Evolutionary conservation across 768 basidiomycete species (phyloP).

Genomic region (Tricholoma hemisulphureum): DNA sequence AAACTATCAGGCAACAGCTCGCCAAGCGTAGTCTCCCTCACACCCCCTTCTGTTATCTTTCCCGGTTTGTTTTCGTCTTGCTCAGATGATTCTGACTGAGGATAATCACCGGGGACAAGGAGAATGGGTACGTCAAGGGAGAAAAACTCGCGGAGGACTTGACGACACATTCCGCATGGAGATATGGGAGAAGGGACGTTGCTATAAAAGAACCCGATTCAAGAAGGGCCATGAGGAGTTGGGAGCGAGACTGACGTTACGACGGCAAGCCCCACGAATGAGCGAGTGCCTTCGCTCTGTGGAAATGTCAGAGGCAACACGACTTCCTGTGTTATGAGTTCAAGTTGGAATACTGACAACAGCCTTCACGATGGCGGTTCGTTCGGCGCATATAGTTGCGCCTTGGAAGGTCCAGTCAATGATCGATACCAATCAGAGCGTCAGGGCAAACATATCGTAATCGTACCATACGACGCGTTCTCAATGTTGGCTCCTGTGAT

Average conservation of each 20-base stretch:
- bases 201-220: slow-evolving; percentile 34
- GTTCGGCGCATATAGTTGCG: slow-evolving; percentile 89
- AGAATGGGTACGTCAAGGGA: slow-evolving; percentile 66
- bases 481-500: slow-evolving; percentile 91
- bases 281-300: slow-evolving; percentile 75
- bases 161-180: slow-evolving; percentile 94
- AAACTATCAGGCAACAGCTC: slow-evolving; percentile 84
- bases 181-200: slow-evolving; percentile 68
- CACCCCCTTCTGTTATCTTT: slow-evolving; percentile 45
- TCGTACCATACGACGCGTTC: slow-evolving; percentile 84
- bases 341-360: slow-evolving; percentile 54
- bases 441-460: slow-evolving; percentile 25
- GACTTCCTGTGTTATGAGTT: background rate
- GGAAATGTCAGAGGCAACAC: background rate
- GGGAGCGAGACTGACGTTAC: slow-evolving; percentile 52
- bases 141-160: slow-evolving; percentile 88
- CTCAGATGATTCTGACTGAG: slow-evolving; percentile 34
- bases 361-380: slow-evolving; percentile 94
- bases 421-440: background rate
- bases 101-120: slow-evolving; percentile 67
- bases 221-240: background rate
- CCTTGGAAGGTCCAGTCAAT: slow-evolving; percentile 45
- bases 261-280: slow-evolving; percentile 79
- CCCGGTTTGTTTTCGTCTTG: slow-evolving; percentile 33
- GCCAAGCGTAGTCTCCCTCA: slow-evolving; percentile 65